Evolutionary conservation across 345 rosid genomes (phyloP).

Genomic region (Ceriops decandra): DNA sequence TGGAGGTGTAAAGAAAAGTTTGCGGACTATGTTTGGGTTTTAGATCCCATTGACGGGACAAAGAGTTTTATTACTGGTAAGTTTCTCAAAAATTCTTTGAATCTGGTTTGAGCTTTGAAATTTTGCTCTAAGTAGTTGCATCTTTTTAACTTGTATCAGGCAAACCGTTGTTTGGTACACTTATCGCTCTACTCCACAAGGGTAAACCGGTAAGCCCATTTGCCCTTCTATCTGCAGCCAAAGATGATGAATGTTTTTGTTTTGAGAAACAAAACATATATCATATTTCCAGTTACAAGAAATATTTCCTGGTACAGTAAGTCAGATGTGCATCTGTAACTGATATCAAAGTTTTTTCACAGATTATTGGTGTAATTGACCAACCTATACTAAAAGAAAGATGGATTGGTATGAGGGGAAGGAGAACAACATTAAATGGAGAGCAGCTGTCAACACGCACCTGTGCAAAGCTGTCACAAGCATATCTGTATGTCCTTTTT

Average conservation of each 20-base stretch:
- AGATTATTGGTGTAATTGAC: conserved; percentile 90
- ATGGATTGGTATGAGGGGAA: conserved; percentile 84
- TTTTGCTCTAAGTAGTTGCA: conserved; percentile 5
- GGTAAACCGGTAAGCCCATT: conserved; percentile 74
- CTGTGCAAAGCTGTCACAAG: conserved; percentile 64
- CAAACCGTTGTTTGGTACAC: conserved; percentile 87
- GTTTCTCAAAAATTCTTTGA: neutral
- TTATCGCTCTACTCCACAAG: conserved; percentile 67
- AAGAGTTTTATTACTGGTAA: conserved; percentile 92
- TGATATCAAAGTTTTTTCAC: neutral
- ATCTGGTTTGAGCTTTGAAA: conserved; percentile 7
- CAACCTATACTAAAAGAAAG: conserved; percentile 88
- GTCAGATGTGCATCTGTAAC: neutral
- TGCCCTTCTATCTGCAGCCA: neutral
- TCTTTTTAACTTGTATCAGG: conserved; percentile 46
- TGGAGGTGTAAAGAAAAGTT: conserved; percentile 79
- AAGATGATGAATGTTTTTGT: neutral
- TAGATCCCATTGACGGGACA: conserved; percentile 96
- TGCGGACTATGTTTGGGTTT: conserved; percentile 94
- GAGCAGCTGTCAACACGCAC: conserved; percentile 64
- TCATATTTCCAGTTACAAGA: no score
- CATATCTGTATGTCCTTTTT: conserved; percentile 67
- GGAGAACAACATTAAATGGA: conserved; percentile 71
- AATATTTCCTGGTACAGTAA: no score
- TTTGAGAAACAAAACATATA: no score